Conservation (phyloP, 148 eudicot species). For the Vaccinium darrowii region DNA sequence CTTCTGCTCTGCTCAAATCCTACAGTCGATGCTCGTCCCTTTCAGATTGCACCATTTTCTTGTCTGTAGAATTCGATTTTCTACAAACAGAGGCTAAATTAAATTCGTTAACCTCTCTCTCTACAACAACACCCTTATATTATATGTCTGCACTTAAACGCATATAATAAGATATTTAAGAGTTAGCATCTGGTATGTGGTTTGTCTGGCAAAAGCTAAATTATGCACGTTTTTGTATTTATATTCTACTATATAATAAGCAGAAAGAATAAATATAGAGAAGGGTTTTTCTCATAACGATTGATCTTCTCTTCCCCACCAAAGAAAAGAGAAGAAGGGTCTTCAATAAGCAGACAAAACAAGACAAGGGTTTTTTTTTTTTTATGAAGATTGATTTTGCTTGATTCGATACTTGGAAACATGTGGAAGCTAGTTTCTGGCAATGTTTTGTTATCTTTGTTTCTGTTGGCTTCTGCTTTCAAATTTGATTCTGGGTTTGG, state of each 20-base stretch:
- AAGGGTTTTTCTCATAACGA: too few relatives aligned
- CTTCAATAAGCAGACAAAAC: background rate
- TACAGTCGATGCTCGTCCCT: too few relatives aligned
- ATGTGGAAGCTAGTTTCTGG: background rate
- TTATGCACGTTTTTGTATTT: background rate
- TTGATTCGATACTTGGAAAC: background rate
- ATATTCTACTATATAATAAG: background rate
- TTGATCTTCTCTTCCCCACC: too few relatives aligned
- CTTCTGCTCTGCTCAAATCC: too few relatives aligned
- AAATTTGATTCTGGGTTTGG: background rate
- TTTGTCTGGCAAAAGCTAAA: background rate
- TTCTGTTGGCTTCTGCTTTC: background rate
- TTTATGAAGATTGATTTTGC: background rate
- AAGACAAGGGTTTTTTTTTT: background rate
- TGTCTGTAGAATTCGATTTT: too few relatives aligned
- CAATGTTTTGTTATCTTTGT: background rate
- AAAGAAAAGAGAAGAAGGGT: background rate
- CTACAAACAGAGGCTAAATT: too few relatives aligned
- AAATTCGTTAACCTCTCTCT: too few relatives aligned
- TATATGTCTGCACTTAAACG: background rate
- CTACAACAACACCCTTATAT: too few relatives aligned
- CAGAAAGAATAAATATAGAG: too few relatives aligned
- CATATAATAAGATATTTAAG: too few relatives aligned
- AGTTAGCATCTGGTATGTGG: background rate
- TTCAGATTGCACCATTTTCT: too few relatives aligned